Evolutionary conservation across 2,329 filamentous ascomycete species (phyloP).

Genomic region (Hirsutella rhossiliensis): DNA sequence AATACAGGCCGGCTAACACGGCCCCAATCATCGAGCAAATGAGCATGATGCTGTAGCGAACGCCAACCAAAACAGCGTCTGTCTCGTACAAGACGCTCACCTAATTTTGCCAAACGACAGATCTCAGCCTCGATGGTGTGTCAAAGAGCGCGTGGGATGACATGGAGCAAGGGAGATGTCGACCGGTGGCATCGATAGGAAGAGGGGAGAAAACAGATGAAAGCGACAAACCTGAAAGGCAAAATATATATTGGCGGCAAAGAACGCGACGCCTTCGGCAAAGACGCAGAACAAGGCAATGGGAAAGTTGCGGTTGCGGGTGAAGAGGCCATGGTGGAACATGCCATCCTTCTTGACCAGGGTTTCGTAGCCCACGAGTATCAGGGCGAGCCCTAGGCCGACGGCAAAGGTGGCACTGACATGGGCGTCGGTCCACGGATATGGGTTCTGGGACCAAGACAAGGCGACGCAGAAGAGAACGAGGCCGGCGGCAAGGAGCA

Average conservation of each 20-base stretch:
- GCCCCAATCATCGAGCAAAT: slow-evolving; percentile 17
- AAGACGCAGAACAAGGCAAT: slow-evolving; percentile 15
- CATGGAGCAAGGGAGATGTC: too few species aligned
- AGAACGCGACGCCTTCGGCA: slow-evolving; percentile 23
- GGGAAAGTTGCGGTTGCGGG: slow-evolving; percentile 20
- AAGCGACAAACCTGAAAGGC: slow-evolving; percentile 19
- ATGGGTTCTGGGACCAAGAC: slow-evolving; percentile 26
- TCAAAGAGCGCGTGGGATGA: too few species aligned
- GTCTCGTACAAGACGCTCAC: slow-evolving; percentile 21
- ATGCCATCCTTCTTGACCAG: slow-evolving; percentile 24
- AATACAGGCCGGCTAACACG: slow-evolving; percentile 18
- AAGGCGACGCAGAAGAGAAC: slow-evolving; percentile 26
- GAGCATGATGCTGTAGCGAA: slow-evolving; percentile 17
- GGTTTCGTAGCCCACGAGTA: slow-evolving; percentile 18
- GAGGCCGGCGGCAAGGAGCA: slow-evolving; percentile 19
- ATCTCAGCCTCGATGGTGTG: too few species aligned
- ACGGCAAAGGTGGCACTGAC: slow-evolving; percentile 22
- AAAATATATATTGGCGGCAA: slow-evolving; percentile 29
- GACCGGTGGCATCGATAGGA: too few species aligned
- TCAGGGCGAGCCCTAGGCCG: slow-evolving; percentile 14
- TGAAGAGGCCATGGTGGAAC: slow-evolving; percentile 27
- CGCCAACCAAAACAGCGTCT: slow-evolving; percentile 7
- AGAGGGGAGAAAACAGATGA: not conserved
- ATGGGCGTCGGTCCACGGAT: slow-evolving; percentile 22
- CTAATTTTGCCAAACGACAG: not conserved